Conservation (phyloP, 345 rosid species). For the Raphanus raphanistrum region DNA sequence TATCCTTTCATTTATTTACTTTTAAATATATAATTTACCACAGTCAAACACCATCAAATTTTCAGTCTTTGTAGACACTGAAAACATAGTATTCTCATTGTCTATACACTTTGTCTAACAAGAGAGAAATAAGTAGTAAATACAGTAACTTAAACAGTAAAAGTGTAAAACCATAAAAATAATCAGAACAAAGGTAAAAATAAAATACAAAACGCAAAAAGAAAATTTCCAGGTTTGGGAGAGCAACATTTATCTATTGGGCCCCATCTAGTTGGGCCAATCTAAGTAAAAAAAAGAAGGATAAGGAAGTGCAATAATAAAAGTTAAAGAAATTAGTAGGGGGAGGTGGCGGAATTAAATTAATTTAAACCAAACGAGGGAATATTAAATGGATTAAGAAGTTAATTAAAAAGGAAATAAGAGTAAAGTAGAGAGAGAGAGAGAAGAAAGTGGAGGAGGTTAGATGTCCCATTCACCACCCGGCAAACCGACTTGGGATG, state of each 20-base stretch:
- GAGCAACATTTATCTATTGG: background rate
- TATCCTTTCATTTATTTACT: background rate
- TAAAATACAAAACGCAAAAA: background rate
- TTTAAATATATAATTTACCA: background rate
- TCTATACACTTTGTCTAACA: background rate
- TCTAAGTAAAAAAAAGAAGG: slow-evolving; percentile 16
- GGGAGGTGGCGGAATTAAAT: slow-evolving; percentile 17
- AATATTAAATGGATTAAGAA: slow-evolving; percentile 14
- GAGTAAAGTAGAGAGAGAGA: slow-evolving; percentile 28
- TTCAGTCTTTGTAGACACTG: background rate
- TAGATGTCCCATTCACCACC: slow-evolving; percentile 46
- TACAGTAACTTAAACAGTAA: background rate
- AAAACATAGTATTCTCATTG: background rate
- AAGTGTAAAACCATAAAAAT: background rate
- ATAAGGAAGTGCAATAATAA: slow-evolving; percentile 29
- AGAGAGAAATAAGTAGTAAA: background rate
- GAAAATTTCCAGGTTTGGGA: background rate
- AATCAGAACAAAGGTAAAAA: background rate
- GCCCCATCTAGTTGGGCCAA: slow-evolving; percentile 34
- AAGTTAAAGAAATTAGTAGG: slow-evolving; percentile 7
- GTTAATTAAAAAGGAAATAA: background rate
- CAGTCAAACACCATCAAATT: background rate
- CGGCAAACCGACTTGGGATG: slow-evolving; percentile 47
- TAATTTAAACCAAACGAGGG: background rate
- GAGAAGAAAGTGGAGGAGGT: slow-evolving; percentile 39